Evolutionary conservation across 2,329 filamentous ascomycete genomes (phyloP).

Genomic region (Calycina herbarum): DNA sequence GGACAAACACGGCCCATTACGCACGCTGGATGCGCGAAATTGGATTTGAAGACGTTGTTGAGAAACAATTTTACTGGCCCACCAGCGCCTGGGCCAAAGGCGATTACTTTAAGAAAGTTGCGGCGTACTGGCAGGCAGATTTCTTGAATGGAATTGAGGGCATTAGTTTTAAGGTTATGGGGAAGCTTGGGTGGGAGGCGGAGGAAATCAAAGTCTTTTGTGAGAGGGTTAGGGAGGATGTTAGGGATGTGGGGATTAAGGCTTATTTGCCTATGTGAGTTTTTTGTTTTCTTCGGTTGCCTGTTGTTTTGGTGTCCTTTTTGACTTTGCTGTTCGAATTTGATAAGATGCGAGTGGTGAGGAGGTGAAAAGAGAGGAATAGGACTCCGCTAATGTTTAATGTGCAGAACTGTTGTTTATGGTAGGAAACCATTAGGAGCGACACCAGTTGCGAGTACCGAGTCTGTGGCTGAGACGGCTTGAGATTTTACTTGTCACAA

Average conservation of each 20-base stretch:
- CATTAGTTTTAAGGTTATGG: conserved; percentile 33
- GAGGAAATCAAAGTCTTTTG: conserved; percentile 38
- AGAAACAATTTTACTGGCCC: conserved; percentile 53
- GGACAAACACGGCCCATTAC: conserved; percentile 18
- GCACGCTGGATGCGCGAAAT: conserved; percentile 38
- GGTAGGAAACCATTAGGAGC: not conserved
- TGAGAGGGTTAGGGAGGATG: conserved; percentile 37
- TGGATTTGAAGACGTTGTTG: conserved; percentile 55
- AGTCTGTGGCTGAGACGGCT: not conserved
- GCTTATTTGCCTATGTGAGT: conserved; percentile 28
- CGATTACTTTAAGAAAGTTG: conserved; percentile 25
- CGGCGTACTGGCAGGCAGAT: conserved; percentile 31
- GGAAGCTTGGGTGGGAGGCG: conserved; percentile 28
- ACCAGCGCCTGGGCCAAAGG: conserved; percentile 53
- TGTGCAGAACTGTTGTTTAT: not conserved
- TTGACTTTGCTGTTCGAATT: not conserved
- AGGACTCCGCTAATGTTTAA: not conserved
- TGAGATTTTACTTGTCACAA: not conserved
- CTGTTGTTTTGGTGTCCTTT: not conserved
- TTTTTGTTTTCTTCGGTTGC: not conserved
- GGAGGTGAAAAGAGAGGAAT: not conserved
- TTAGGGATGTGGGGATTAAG: conserved; percentile 37
- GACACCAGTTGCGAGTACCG: not conserved
- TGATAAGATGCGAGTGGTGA: not conserved
- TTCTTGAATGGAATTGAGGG: conserved; percentile 20